Evolutionary conservation across 495 filamentous ascomycete species (phyloP).

Genomic region (Chaetomidium leptoderma): DNA sequence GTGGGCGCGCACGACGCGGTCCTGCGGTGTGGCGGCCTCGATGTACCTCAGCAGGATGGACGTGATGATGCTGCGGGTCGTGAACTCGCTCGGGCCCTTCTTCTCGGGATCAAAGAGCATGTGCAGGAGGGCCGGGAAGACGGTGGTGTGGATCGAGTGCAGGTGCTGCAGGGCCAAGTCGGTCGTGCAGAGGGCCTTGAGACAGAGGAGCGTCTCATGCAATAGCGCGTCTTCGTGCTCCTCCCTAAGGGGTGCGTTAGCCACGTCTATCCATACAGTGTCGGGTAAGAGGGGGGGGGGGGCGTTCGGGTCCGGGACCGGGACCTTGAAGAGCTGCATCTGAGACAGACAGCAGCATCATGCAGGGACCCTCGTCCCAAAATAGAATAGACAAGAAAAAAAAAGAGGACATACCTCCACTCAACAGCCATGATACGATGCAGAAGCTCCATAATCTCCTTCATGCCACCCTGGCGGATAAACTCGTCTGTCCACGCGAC

Average conservation of each 20-base stretch:
- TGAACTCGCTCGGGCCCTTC: constrained; percentile 95
- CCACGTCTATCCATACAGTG: too few species aligned
- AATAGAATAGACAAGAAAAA: background rate
- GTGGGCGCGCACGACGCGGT: constrained; percentile 58
- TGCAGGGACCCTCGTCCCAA: background rate
- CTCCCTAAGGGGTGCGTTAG: constrained; percentile 57
- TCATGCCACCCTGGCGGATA: constrained; percentile 84
- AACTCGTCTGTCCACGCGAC: constrained; percentile 92
- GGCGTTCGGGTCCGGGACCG: background rate
- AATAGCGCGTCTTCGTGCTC: constrained; percentile 93
- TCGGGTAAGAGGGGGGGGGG: background rate
- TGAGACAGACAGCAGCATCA: background rate
- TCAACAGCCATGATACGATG: constrained; percentile 90
- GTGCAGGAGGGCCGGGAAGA: constrained; percentile 81
- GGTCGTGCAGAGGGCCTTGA: constrained; percentile 93
- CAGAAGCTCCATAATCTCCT: constrained; percentile 78
- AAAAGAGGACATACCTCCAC: constrained; percentile 68
- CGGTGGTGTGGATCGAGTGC: constrained; percentile 66
- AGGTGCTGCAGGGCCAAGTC: constrained; percentile 76
- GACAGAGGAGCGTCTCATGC: constrained; percentile 86
- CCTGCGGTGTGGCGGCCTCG: constrained; percentile 48
- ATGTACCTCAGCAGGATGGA: constrained; percentile 83
- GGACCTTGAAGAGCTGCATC: background rate
- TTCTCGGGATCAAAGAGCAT: constrained; percentile 96
- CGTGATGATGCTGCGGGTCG: constrained; percentile 81